These are phyloP conservation scores for Zasmidium angulare DNA, from an alignment of 2,329 filamentous ascomycete species.

Conservation along the genomic window DNA sequence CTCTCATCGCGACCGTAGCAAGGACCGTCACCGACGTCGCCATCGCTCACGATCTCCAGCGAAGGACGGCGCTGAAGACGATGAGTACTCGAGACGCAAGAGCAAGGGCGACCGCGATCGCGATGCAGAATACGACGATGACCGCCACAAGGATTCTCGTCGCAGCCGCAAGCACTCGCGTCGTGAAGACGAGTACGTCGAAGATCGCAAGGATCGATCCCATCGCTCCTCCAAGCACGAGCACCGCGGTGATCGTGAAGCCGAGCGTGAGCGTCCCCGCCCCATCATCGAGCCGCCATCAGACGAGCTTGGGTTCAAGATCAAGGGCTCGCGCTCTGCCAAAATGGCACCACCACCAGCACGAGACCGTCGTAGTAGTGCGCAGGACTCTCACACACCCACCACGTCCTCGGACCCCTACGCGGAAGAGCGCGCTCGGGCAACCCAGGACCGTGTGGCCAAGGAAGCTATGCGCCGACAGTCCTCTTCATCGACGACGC, in stretches of 20 bases:
- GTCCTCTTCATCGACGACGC: slow-evolving; percentile 42
- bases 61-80: slow-evolving; percentile 30
- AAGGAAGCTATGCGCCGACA: slow-evolving; percentile 66
- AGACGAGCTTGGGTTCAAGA: slow-evolving; percentile 49
- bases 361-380: slow-evolving; percentile 18
- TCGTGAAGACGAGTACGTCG: slow-evolving; percentile 48
- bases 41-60: slow-evolving; percentile 43
- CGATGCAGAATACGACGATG: slow-evolving; percentile 30
- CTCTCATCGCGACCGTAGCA: slow-evolving; percentile 47
- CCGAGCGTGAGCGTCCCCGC: slow-evolving; percentile 21
- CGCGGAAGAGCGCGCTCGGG: slow-evolving; percentile 34
- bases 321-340: slow-evolving; percentile 42
- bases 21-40: slow-evolving; percentile 43
- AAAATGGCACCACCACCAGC: slow-evolving; percentile 28
- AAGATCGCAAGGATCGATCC: slow-evolving; percentile 46
- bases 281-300: slow-evolving; percentile 26
- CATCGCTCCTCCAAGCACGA: slow-evolving; percentile 38
- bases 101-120: slow-evolving; percentile 38
- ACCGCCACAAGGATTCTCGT: slow-evolving; percentile 26
- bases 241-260: slow-evolving; percentile 40
- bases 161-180: slow-evolving; percentile 43
- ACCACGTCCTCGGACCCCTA: slow-evolving; percentile 32
- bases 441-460: slow-evolving; percentile 51
- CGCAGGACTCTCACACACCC: slow-evolving; percentile 5
- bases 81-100: slow-evolving; percentile 34